Conservation (phyloP, 1,139 yeast genomes). For the Suhomyces panamericanus region DNA sequence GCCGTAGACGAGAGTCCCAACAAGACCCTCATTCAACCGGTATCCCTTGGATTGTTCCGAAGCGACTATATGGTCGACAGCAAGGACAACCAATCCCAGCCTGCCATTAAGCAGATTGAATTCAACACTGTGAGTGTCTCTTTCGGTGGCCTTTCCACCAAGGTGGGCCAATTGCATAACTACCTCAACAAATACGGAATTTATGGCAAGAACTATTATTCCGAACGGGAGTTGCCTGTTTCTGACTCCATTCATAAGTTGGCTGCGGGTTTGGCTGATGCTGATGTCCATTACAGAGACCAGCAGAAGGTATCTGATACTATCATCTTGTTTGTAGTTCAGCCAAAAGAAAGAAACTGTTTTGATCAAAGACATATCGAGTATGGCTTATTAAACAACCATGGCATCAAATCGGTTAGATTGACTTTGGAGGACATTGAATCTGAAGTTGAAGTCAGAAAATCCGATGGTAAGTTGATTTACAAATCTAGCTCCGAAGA, state of each 20-base stretch:
- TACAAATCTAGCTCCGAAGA: slow-evolving; percentile 61
- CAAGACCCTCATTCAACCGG: slow-evolving; percentile 52
- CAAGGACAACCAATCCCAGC: slow-evolving; percentile 30
- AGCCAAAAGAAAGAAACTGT: slow-evolving; percentile 81
- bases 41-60: slow-evolving; percentile 82
- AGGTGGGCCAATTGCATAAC: slow-evolving; percentile 74
- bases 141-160: slow-evolving; percentile 85
- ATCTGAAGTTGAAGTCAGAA: slow-evolving; percentile 34
- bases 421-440: slow-evolving; percentile 64
- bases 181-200: slow-evolving; percentile 59
- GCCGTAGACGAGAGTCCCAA: slow-evolving; percentile 48
- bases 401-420: slow-evolving; percentile 62
- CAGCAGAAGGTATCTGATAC: slow-evolving; percentile 29
- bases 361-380: slow-evolving; percentile 90
- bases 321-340: slow-evolving; percentile 77
- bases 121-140: slow-evolving; percentile 95
- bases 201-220: slow-evolving; percentile 48
- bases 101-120: slow-evolving; percentile 82
- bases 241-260: slow-evolving; percentile 63
- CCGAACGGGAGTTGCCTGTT: slow-evolving; percentile 56
- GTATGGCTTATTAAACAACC: slow-evolving; percentile 57
- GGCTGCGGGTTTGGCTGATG: slow-evolving; percentile 72
- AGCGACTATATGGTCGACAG: slow-evolving; percentile 82
- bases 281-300: slow-evolving; percentile 53
- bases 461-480: slow-evolving; percentile 45